phyloP scores from a whole-genome alignment of 495 filamentous ascomycete genomes.

The Talaromyces ruber region DNA sequence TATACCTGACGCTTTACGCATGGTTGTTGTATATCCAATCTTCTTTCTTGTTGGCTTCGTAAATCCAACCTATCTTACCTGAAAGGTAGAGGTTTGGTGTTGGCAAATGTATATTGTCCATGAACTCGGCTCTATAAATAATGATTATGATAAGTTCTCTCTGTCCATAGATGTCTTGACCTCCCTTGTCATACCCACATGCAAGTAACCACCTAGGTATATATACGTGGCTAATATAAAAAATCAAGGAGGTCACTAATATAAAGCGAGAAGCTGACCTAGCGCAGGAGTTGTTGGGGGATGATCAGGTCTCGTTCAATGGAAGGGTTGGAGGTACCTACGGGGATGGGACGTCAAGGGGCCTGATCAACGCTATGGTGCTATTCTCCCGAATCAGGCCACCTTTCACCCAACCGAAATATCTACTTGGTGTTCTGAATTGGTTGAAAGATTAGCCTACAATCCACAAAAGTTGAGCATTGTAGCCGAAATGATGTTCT shows the following conservation, averaged over 20 bases:
- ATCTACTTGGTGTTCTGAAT: conserved; percentile 39
- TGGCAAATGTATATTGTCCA: not conserved
- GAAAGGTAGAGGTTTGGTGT: not conserved
- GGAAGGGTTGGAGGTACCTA: not conserved
- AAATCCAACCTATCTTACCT: not conserved
- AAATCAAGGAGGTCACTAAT: conserved; percentile 13
- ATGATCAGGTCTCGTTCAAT: not conserved
- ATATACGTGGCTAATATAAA: no score
- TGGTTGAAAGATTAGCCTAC: conserved; percentile 40
- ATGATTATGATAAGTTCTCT: no score
- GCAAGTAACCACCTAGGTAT: no score
- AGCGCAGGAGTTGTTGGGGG: not conserved
- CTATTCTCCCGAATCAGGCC: conserved; percentile 40
- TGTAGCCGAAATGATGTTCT: conserved; percentile 39
- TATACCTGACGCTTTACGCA: not conserved
- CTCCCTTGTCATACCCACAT: no score
- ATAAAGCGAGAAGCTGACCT: not conserved
- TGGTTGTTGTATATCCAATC: not conserved
- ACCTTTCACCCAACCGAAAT: conserved; percentile 52
- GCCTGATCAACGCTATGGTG: conserved; percentile 40
- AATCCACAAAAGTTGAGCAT: conserved; percentile 46
- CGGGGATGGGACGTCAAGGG: conserved; percentile 12
- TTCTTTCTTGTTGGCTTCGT: not conserved
- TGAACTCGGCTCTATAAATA: not conserved
- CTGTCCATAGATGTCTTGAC: no score